A percentile compares a stretch with the other conserved stretches of the same genome.
phyloP scores from a whole-genome alignment of 2,329 filamentous ascomycete species.

The Rhynchosporium secalis region DNA sequence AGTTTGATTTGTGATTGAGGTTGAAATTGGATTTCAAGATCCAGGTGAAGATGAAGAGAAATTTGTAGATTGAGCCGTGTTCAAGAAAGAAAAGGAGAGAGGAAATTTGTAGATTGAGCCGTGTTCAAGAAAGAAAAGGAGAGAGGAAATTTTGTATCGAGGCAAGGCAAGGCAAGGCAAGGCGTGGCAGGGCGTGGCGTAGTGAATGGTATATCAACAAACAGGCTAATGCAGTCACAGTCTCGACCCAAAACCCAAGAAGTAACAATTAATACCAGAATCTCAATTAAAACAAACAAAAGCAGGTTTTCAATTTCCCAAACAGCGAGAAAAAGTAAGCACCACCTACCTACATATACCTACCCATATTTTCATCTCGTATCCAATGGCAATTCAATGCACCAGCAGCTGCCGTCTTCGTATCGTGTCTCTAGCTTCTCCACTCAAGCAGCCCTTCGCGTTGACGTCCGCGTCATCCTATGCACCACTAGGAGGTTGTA shows the following conservation, averaged over 20 bases:
- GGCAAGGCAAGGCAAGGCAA: not conserved
- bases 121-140: not conserved
- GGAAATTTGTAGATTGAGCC: not conserved
- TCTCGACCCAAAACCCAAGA: conserved; percentile 1
- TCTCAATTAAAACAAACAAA: not conserved
- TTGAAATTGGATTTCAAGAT: not conserved
- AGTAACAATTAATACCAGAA: not conserved
- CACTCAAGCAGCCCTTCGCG: conserved; percentile 4
- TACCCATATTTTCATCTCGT: not conserved
- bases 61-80: no score
- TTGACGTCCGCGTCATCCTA: not conserved
- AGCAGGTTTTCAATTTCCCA: not conserved
- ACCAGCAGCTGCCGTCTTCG: not conserved
- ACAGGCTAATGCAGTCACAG: conserved; percentile 3
- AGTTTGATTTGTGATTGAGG: not conserved
- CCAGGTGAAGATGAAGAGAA: not conserved
- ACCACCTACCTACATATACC: not conserved
- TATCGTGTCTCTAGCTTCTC: not conserved
- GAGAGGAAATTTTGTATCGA: not conserved
- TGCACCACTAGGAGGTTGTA: not conserved
- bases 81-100: not conserved
- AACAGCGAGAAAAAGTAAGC: not conserved
- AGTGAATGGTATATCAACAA: conserved; percentile 2
- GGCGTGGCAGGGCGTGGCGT: not conserved
- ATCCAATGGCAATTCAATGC: not conserved